Conservation (phyloP, 2,329 filamentous ascomycete genomes). For the Cytospora schulzeri region DNA sequence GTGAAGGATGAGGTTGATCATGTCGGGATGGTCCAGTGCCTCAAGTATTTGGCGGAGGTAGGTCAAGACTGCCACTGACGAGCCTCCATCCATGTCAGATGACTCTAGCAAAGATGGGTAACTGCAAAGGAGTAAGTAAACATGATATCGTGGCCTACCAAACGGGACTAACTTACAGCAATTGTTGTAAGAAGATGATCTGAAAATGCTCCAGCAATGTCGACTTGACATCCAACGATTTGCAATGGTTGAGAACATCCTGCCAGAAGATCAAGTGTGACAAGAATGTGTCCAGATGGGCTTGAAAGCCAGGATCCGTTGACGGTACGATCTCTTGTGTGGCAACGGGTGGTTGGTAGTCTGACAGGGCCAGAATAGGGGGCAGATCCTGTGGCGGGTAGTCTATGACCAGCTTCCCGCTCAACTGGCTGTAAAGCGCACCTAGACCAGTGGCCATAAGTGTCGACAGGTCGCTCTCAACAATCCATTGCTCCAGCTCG, state of each 20-base stretch:
- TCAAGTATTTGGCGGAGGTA: conserved; percentile 91
- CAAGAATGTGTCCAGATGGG: conserved; percentile 90
- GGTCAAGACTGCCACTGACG: conserved; percentile 91
- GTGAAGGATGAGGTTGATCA: conserved; percentile 90
- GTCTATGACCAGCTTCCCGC: conserved; percentile 79
- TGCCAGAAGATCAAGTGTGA: conserved; percentile 98
- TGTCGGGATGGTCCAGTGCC: conserved; percentile 86
- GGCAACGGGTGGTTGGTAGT: conserved; percentile 75
- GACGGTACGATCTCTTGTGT: conserved; percentile 74
- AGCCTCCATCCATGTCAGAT: conserved; percentile 94
- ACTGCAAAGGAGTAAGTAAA: conserved; percentile 46
- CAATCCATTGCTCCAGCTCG: conserved; percentile 89
- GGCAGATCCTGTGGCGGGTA: conserved; percentile 75
- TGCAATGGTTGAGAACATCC: conserved; percentile 94
- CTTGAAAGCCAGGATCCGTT: conserved; percentile 73
- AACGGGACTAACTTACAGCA: conserved; percentile 65
- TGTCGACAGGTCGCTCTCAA: conserved; percentile 93
- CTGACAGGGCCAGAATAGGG: conserved; percentile 83
- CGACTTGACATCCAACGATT: conserved; percentile 86
- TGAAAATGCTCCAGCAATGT: conserved; percentile 96
- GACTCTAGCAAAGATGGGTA: conserved; percentile 96
- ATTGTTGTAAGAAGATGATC: conserved; percentile 90
- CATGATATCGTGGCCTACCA: background rate
- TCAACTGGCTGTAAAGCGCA: conserved; percentile 67
- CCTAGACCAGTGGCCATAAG: conserved; percentile 96